Percentiles rank a stretch among this genome's conserved stretches.
Conservation (phyloP, 257 asterid species). For the Solanum dulcamara region DNA sequence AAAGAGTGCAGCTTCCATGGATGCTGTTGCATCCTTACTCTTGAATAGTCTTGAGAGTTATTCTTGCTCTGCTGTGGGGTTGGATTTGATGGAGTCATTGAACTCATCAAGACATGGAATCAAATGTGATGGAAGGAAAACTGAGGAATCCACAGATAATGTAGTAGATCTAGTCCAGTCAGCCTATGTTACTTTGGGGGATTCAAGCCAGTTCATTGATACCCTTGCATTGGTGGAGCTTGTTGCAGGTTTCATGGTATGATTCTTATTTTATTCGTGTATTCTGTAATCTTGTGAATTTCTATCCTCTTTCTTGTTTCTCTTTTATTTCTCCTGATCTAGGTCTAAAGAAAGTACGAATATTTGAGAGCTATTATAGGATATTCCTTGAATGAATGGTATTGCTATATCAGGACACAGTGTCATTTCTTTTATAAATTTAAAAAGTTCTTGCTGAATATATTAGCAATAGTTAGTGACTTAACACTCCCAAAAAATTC, state of each 20-base stretch:
- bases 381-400: background rate
- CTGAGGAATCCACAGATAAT: constrained; percentile 11
- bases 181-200: constrained; percentile 11
- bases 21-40: constrained; percentile 38
- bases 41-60: constrained; percentile 46
- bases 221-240: constrained; percentile 64
- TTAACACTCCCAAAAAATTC: background rate
- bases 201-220: constrained; percentile 28
- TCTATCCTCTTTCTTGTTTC: background rate
- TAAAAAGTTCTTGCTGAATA: background rate
- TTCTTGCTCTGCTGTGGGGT: constrained; percentile 16
- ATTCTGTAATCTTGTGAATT: background rate
- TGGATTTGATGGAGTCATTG: constrained; percentile 13
- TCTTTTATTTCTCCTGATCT: background rate
- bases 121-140: constrained; percentile 4
- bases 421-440: background rate
- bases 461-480: background rate
- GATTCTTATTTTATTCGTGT: background rate
- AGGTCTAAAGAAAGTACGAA: background rate
- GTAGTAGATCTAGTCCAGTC: constrained; percentile 11
- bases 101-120: constrained; percentile 7
- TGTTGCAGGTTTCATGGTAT: constrained; percentile 65
- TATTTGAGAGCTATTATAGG: background rate
- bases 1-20: constrained; percentile 42
- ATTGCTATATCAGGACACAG: background rate